These are phyloP conservation scores for Boletus sp. DNA, from an alignment of 768 basidiomycete genomes.

Conservation along the genomic window DNA sequence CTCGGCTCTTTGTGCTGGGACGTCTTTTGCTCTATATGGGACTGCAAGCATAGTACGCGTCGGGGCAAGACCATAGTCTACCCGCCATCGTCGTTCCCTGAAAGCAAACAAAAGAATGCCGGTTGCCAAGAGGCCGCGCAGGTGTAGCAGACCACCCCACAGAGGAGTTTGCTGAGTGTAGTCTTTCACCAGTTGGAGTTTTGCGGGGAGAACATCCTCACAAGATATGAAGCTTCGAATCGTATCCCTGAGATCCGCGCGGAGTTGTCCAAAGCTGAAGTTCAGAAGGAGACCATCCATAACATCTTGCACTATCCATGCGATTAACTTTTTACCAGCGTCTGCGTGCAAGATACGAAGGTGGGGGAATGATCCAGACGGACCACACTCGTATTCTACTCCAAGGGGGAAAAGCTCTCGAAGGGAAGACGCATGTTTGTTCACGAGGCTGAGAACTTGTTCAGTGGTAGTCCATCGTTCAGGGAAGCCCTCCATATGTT, in stretches of 20 bases:
- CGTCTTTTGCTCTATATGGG: slow-evolving; percentile 54
- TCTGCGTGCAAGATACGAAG: slow-evolving; percentile 14
- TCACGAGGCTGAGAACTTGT: not conserved
- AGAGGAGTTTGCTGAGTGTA: slow-evolving; percentile 11
- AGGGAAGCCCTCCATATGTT: not conserved
- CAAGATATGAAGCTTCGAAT: slow-evolving; percentile 10
- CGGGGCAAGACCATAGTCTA: slow-evolving; percentile 49
- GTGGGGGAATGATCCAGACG: slow-evolving; percentile 9
- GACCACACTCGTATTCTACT: slow-evolving; percentile 4
- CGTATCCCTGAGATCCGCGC: not conserved
- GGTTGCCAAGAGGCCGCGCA: slow-evolving; percentile 43
- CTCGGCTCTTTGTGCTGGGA: slow-evolving; percentile 44
- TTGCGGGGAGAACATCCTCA: not conserved
- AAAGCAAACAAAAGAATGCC: slow-evolving; percentile 42
- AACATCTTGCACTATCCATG: not conserved
- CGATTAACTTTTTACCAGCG: slow-evolving; percentile 7
- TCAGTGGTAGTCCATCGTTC: not conserved
- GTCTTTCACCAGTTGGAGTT: not conserved
- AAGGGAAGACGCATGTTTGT: not conserved
- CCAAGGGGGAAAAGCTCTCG: slow-evolving; percentile 4
- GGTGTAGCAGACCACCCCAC: slow-evolving; percentile 41
- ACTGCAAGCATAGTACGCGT: slow-evolving; percentile 47
- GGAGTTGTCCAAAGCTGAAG: not conserved
- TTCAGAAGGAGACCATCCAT: slow-evolving; percentile 5
- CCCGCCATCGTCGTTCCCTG: slow-evolving; percentile 44